Conservation (phyloP, 2,329 filamentous ascomycete genomes). For the Alternaria sp. region DNA sequence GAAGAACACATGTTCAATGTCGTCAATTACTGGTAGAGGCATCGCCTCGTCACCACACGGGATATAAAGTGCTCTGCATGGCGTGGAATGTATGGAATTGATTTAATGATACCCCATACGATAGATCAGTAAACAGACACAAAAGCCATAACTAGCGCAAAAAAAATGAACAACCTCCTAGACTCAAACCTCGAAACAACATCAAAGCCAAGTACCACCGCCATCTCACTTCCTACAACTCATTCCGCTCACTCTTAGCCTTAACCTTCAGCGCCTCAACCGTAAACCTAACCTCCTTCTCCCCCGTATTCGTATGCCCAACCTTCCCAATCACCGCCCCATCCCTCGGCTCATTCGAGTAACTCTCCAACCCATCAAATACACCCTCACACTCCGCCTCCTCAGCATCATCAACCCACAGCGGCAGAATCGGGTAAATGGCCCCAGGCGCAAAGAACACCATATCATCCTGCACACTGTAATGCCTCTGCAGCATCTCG, state of each 20-base stretch:
- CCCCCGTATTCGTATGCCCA: constrained; percentile 26
- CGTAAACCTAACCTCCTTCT: constrained; percentile 40
- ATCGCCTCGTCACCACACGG: neutral
- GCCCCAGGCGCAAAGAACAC: constrained; percentile 63
- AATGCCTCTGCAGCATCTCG: constrained; percentile 50
- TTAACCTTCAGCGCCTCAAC: constrained; percentile 40
- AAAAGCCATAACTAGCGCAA: no score
- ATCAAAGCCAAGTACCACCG: neutral
- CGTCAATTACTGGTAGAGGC: neutral
- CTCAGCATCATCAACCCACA: constrained; percentile 55
- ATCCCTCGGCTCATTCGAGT: constrained; percentile 36
- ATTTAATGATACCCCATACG: neutral
- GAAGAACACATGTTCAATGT: neutral
- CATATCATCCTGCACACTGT: constrained; percentile 52
- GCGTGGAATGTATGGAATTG: neutral
- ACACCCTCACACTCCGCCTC: constrained; percentile 52
- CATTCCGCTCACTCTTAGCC: constrained; percentile 26
- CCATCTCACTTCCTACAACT: constrained; percentile 25
- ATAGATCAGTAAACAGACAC: neutral
- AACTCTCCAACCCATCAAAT: constrained; percentile 43
- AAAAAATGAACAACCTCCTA: no score
- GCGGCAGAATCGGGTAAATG: constrained; percentile 57
- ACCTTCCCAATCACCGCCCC: constrained; percentile 40
- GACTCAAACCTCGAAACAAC: no score
- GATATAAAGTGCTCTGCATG: neutral